Conservation (phyloP, 192 early-diverging fungal species). For the Entophlyctis luteolus region DNA sequence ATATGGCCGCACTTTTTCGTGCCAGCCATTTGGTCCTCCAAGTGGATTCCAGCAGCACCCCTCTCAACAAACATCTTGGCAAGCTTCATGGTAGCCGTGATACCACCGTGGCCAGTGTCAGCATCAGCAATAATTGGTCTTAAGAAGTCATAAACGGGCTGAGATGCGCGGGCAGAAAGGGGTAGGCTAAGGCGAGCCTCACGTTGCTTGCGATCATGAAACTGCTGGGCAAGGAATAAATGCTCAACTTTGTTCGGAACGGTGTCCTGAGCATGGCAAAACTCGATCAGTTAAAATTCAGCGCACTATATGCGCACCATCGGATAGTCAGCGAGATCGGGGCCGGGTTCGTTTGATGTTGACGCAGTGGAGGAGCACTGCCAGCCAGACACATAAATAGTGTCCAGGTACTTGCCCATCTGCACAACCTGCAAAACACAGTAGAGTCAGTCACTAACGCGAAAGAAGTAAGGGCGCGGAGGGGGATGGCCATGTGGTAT, state of each 20-base stretch:
- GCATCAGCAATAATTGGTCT: conserved; percentile 95
- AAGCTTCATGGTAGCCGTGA: conserved; percentile 94
- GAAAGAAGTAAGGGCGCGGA: not conserved
- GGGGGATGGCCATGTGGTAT: not conserved
- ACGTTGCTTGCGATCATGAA: conserved; percentile 95
- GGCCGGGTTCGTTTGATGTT: conserved; percentile 91
- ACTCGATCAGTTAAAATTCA: too few species aligned
- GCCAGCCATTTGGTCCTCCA: conserved; percentile 89
- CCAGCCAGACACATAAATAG: conserved; percentile 97
- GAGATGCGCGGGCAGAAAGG: conserved; percentile 60
- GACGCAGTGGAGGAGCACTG: conserved; percentile 96
- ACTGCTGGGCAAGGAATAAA: conserved; percentile 92
- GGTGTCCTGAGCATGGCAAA: conserved; percentile 56
- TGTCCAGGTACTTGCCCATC: conserved; percentile 96
- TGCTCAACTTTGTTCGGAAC: conserved; percentile 99
- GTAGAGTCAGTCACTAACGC: not conserved
- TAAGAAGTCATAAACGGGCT: conserved; percentile 80
- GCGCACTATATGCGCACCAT: too few species aligned
- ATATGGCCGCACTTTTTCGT: conserved; percentile 99
- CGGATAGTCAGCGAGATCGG: conserved; percentile 97
- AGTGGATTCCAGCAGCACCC: conserved; percentile 91
- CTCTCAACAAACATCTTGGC: conserved; percentile 97
- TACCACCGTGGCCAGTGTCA: conserved; percentile 97
- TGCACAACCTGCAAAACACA: conserved; percentile 73
- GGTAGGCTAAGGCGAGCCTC: conserved; percentile 77